Percentiles rank a stretch among this genome's conserved stretches.
phyloP scores from a whole-genome alignment of 805 yeast genomes.

The Starmerella gropengiesseri region DNA sequence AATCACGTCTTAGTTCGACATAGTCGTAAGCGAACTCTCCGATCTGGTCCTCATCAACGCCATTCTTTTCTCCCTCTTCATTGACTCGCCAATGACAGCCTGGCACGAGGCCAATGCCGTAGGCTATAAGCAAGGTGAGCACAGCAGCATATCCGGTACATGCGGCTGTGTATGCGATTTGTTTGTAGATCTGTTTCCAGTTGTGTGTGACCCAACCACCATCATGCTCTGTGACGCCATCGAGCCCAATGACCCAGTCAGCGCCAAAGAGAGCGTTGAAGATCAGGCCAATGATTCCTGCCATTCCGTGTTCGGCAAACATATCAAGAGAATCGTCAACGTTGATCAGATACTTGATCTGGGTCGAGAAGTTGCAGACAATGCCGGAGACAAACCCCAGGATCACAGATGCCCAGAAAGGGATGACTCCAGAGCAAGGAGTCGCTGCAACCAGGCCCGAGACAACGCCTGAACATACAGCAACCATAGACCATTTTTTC shows the following conservation, averaged over 20 bases:
- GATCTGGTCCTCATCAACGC: constrained; percentile 92
- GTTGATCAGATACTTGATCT: constrained; percentile 63
- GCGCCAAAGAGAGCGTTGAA: constrained; percentile 85
- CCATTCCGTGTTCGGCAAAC: constrained; percentile 97
- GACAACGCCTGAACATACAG: constrained; percentile 87
- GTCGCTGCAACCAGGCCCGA: constrained; percentile 97
- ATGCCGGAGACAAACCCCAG: constrained; percentile 73
- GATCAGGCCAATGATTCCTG: constrained; percentile 82
- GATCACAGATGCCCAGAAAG: constrained; percentile 81
- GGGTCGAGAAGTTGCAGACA: constrained; percentile 82
- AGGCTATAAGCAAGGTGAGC: constrained; percentile 67
- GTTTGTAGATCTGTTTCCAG: constrained; percentile 84
- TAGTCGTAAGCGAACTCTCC: constrained; percentile 99
- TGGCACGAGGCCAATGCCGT: constrained; percentile 65
- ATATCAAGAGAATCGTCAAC: constrained; percentile 93
- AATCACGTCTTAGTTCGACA: constrained; percentile 92
- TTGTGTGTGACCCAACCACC: constrained; percentile 93
- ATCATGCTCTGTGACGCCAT: constrained; percentile 66
- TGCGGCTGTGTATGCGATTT: constrained; percentile 72
- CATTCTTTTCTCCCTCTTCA: constrained; percentile 76
- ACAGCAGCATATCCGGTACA: constrained; percentile 62
- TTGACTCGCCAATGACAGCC: constrained; percentile 68
- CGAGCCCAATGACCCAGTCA: constrained; percentile 80
- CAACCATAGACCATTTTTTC: constrained; percentile 87
- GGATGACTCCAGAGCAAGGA: constrained; percentile 83